These are phyloP conservation scores for Colletotrichum liaoningense DNA, from an alignment of 2,329 filamentous ascomycete species.

Conservation along the genomic window DNA sequence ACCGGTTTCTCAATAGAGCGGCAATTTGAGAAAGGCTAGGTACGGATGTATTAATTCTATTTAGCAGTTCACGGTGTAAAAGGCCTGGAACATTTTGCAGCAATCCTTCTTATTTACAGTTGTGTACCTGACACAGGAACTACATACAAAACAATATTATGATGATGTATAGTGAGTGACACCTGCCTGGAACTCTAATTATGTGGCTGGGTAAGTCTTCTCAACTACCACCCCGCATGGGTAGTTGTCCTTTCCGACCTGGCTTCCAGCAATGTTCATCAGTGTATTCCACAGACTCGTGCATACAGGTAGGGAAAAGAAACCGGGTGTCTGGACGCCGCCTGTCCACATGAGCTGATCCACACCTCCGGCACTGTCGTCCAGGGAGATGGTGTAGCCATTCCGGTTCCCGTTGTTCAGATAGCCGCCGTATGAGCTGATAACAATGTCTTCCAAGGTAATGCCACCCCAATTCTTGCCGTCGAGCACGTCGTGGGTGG, in stretches of 20 bases:
- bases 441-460: constrained; percentile 22
- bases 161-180: not conserved
- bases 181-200: not conserved
- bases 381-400: constrained; percentile 9
- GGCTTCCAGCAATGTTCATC: constrained; percentile 1
- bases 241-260: not conserved
- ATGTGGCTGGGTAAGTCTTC: not conserved
- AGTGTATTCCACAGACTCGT: constrained; percentile 19
- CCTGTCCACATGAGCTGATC: constrained; percentile 6
- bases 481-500: constrained; percentile 8
- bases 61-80: no score
- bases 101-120: no score
- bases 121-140: not conserved
- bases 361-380: not conserved
- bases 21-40: no score
- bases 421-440: constrained; percentile 15
- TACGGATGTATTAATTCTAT: no score
- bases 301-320: constrained; percentile 20
- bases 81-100: no score
- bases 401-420: constrained; percentile 9
- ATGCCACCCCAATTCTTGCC: constrained; percentile 20
- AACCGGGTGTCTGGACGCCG: constrained; percentile 7
- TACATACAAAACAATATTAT: not conserved
- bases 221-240: constrained; percentile 15
- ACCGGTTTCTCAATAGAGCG: no score